A percentile compares a stretch with the other conserved stretches of the same genome.
phyloP scores from a whole-genome alignment of 345 rosid species.

The Laguncularia racemosa region DNA sequence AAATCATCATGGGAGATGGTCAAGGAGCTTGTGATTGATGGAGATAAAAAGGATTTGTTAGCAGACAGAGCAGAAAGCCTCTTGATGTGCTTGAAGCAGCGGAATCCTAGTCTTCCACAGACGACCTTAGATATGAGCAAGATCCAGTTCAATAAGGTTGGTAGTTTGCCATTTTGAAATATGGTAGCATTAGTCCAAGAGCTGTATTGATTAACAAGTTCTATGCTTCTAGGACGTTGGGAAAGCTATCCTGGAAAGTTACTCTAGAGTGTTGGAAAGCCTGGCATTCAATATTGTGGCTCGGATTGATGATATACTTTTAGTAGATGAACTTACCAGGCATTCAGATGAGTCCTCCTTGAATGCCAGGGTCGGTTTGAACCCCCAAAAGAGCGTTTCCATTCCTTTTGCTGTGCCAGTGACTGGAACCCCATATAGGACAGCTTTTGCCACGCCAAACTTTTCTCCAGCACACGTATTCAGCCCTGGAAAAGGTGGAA shows the following conservation, averaged over 20 bases:
- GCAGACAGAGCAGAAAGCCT: constrained; percentile 11
- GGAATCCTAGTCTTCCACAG: constrained; percentile 12
- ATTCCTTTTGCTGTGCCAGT: too few species aligned
- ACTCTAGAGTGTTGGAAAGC: constrained; percentile 7
- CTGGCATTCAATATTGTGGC: constrained; percentile 9
- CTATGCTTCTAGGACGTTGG: constrained; percentile 8
- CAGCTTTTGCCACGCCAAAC: too few species aligned
- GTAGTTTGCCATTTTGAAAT: not conserved
- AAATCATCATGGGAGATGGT: constrained; percentile 12
- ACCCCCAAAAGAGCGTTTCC: too few species aligned
- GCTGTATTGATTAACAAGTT: too few species aligned
- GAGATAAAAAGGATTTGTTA: constrained; percentile 8
- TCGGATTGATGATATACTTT: constrained; percentile 7
- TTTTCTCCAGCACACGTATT: not conserved
- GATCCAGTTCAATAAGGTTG: constrained; percentile 13
- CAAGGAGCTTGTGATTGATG: constrained; percentile 8
- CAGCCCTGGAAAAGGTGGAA: not conserved
- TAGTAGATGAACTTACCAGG: constrained; percentile 4
- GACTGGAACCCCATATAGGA: too few species aligned
- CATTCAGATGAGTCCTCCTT: not conserved
- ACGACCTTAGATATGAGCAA: constrained; percentile 11
- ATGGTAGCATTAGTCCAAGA: too few species aligned
- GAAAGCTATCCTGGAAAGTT: constrained; percentile 5
- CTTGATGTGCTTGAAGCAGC: constrained; percentile 11
- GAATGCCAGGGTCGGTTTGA: too few species aligned